Evolutionary conservation across 2,329 filamentous ascomycete species (phyloP), one percentile per base, ranked within the genome.

Genomic region (Didymella lethalis): DNA sequence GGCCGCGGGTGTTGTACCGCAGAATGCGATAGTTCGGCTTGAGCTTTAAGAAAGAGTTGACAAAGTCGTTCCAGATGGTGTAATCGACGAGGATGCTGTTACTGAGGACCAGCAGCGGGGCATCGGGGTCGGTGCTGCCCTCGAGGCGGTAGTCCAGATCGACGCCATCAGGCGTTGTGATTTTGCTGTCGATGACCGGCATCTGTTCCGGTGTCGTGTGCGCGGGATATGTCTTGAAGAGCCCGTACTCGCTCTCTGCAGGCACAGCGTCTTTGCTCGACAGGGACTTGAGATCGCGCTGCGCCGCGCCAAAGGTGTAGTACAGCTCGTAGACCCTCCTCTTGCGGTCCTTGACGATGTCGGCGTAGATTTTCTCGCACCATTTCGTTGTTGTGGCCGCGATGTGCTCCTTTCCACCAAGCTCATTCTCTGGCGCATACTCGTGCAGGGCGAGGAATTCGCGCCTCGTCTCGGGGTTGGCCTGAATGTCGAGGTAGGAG

Each of bases 71-170:
- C 92, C 92, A 96, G 85, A 96, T 95, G 73, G 85, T 82, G 64
- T 89, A 84, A 47, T 89, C 87, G 2, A 91, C 91, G 7, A 96
- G 85, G 48, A 96, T 88, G 1, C 90, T 93, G 81, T 96, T 96
- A 77, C 84, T 84, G 65, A 93, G 89, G 20, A 92, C 87, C 11
- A 96, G 82, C 0, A 90, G 84, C 0, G 92, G 92, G 0, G 91
- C 90, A 20, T 84, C 72, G 0, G 88, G 85, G 31, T 88, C 83
- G 0, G 85, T 69, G 63, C 85, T 90, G 54, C 92, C 92, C 75
- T 95, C 90, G 2, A 96, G 83, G 14, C 87, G 85, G 78, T 92
- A 96, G 0, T 87, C 86, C 14, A 96, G 84, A 2, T 80, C 74
- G 6, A 92, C 86, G 1, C 86, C 87, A 69, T 96, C 92, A 0